These are phyloP conservation scores for Salix udensis DNA, from an alignment of 345 rosid genomes.

Conservation along the genomic window DNA sequence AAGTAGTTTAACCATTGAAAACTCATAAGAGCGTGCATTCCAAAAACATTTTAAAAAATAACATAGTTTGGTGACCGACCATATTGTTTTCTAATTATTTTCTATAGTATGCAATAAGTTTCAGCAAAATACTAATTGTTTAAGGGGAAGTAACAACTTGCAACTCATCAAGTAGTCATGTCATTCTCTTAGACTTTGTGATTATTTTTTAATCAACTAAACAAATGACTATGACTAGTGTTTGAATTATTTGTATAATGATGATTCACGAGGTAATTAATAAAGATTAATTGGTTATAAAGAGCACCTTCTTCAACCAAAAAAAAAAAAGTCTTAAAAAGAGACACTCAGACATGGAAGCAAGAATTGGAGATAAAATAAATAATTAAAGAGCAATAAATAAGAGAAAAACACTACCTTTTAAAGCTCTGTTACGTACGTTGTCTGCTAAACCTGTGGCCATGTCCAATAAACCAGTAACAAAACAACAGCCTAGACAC, in stretches of 20 bases:
- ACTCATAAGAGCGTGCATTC: not conserved
- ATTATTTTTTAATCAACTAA: not conserved
- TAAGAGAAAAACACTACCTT: slow-evolving; percentile 18
- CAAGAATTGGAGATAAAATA: not conserved
- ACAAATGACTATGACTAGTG: not conserved
- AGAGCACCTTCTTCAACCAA: too few relatives aligned
- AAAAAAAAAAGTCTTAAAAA: not conserved
- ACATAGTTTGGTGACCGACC: too few relatives aligned
- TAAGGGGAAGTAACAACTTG: not conserved
- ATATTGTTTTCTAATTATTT: too few relatives aligned
- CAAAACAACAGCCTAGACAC: slow-evolving; percentile 36
- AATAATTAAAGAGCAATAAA: not conserved
- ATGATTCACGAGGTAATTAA: not conserved
- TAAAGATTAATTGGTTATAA: not conserved
- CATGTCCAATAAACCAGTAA: slow-evolving; percentile 43
- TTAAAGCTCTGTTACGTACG: slow-evolving; percentile 26
- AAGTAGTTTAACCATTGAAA: not conserved
- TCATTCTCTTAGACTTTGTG: not conserved
- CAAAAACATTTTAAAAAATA: too few relatives aligned
- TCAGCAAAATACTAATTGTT: not conserved
- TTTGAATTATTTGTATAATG: not conserved
- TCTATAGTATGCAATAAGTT: not conserved
- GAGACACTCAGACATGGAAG: not conserved
- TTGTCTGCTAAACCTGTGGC: slow-evolving; percentile 38
- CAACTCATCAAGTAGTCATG: not conserved